Percentiles rank a stretch among this genome's conserved stretches.
phyloP scores from a whole-genome alignment of 805 yeast genomes.

The Barnettozyma wickerhamii region DNA sequence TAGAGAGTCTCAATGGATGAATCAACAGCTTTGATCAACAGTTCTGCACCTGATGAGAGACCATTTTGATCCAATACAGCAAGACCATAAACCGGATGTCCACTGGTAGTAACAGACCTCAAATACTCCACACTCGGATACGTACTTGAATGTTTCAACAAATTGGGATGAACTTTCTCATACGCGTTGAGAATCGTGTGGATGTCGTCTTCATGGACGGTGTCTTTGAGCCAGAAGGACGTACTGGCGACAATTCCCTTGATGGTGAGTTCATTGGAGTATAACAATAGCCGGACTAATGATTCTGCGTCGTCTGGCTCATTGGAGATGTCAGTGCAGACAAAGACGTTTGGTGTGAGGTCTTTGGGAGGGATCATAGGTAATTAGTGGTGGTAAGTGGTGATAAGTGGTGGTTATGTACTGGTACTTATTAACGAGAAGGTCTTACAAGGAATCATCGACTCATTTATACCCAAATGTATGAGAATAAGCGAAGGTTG shows the following conservation, averaged over 20 bases:
- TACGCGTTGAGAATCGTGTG: slow-evolving; percentile 29
- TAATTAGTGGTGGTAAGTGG: no score
- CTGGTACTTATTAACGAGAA: no score
- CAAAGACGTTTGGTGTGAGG: slow-evolving; percentile 26
- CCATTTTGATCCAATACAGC: slow-evolving; percentile 16
- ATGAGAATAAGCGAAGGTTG: no score
- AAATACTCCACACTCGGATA: slow-evolving; percentile 27
- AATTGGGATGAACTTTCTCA: slow-evolving; percentile 23
- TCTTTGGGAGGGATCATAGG: slow-evolving; percentile 28
- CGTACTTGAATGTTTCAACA: slow-evolving; percentile 23
- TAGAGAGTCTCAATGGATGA: slow-evolving; percentile 17
- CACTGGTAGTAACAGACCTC: slow-evolving; percentile 23
- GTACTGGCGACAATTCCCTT: slow-evolving; percentile 32
- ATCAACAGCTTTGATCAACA: slow-evolving; percentile 24
- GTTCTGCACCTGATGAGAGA: slow-evolving; percentile 25
- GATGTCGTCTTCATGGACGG: slow-evolving; percentile 28
- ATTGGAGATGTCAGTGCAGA: slow-evolving; percentile 29
- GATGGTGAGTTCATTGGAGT: slow-evolving; percentile 27
- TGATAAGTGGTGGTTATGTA: no score
- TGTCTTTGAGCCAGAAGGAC: slow-evolving; percentile 29
- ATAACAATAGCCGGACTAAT: slow-evolving; percentile 26
- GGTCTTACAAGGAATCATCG: no score
- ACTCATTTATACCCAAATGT: no score
- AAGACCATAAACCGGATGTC: slow-evolving; percentile 26
- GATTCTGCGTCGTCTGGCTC: slow-evolving; percentile 31